Evolutionary conservation across 208 protist genomes (phyloP).

Genomic region (Porcisia hertigi): DNA sequence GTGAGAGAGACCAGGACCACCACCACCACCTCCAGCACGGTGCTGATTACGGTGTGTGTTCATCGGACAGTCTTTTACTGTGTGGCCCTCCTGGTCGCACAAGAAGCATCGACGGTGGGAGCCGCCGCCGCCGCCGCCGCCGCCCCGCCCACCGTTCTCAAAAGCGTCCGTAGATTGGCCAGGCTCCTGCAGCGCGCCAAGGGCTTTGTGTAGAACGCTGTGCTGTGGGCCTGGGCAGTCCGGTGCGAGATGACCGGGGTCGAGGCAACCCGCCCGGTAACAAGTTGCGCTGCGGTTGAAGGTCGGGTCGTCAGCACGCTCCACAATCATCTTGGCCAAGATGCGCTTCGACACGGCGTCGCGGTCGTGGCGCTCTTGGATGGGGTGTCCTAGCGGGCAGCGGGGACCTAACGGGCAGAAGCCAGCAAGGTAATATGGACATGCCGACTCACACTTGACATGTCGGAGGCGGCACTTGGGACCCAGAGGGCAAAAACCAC

Average conservation of each 20-base stretch:
- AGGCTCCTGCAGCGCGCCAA: constrained; percentile 73
- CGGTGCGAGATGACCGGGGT: constrained; percentile 84
- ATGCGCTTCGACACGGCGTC: constrained; percentile 71
- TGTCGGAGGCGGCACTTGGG: constrained; percentile 92
- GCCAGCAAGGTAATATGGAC: constrained; percentile 93
- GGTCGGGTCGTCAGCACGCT: constrained; percentile 64
- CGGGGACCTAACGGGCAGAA: constrained; percentile 95
- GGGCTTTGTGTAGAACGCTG: constrained; percentile 59
- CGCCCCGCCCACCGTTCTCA: constrained; percentile 43
- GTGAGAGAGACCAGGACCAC: constrained; percentile 16
- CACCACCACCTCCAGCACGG: constrained; percentile 32
- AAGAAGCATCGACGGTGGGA: constrained; percentile 69
- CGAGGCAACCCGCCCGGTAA: constrained; percentile 75
- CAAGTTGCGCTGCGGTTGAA: constrained; percentile 83
- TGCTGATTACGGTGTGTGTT: constrained; percentile 40
- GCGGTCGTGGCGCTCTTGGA: constrained; percentile 82
- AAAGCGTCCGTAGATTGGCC: constrained; percentile 54
- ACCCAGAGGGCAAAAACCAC: constrained; percentile 91
- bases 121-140: constrained; percentile 16
- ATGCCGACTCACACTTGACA: constrained; percentile 60
- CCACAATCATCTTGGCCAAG: constrained; percentile 59
- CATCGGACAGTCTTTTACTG: constrained; percentile 71
- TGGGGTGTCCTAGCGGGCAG: constrained; percentile 93
- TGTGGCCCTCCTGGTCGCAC: constrained; percentile 83
- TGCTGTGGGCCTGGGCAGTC: constrained; percentile 81